These are phyloP conservation scores for Geranomyces michiganensis DNA, from an alignment of 192 early-diverging fungal species.

Conservation along the genomic window DNA sequence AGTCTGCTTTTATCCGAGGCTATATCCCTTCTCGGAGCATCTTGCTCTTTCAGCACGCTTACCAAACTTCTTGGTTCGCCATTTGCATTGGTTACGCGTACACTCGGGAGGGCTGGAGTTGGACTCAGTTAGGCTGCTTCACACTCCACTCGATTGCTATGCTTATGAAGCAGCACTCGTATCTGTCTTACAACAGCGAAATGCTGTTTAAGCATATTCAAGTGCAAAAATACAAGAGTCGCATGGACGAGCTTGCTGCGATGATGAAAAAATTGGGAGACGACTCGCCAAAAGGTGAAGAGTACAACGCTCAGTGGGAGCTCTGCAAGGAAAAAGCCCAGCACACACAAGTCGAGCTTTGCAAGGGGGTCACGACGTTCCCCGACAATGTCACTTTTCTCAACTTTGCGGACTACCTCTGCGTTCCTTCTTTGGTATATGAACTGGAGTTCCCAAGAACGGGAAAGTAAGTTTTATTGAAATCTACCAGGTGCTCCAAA, in stretches of 20 bases:
- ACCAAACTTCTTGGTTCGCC: slow-evolving; percentile 48
- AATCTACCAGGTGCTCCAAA: background rate
- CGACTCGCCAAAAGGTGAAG: background rate
- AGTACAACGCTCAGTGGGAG: slow-evolving; percentile 22
- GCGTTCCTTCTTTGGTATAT: slow-evolving; percentile 91
- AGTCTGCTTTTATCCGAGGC: slow-evolving; percentile 56
- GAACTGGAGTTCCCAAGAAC: slow-evolving; percentile 93
- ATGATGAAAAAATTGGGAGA: slow-evolving; percentile 29
- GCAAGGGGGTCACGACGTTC: slow-evolving; percentile 44
- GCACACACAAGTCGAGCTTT: slow-evolving; percentile 28
- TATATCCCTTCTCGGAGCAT: slow-evolving; percentile 44
- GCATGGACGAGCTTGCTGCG: slow-evolving; percentile 31
- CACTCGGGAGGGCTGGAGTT: slow-evolving; percentile 62
- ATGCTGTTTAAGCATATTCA: slow-evolving; percentile 40
- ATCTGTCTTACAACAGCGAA: slow-evolving; percentile 78
- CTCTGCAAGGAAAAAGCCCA: slow-evolving; percentile 12
- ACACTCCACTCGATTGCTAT: slow-evolving; percentile 85
- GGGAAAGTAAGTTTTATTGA: slow-evolving; percentile 48
- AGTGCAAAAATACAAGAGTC: slow-evolving; percentile 17
- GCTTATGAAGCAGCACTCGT: slow-evolving; percentile 98
- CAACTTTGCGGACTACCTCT: slow-evolving; percentile 87
- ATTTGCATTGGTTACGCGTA: slow-evolving; percentile 38
- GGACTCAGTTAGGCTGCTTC: slow-evolving; percentile 88
- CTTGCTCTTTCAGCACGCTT: slow-evolving; percentile 58
- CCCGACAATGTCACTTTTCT: slow-evolving; percentile 78